phyloP scores from a whole-genome alignment of 495 filamentous ascomycete genomes.

The Penicillium verhagenii region DNA sequence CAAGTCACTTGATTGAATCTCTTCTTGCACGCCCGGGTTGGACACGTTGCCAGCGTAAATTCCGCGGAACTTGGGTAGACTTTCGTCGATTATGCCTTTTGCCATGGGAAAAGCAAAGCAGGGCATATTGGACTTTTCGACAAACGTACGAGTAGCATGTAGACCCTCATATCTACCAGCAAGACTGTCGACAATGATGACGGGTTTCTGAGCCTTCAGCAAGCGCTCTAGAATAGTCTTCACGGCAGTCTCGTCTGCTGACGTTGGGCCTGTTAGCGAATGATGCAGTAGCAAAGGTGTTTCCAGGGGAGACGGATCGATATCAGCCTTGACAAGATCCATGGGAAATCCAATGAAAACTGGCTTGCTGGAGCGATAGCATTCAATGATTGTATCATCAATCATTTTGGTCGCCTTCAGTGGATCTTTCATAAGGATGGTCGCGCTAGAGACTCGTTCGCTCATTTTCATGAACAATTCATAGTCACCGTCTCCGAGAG shows the following conservation, averaged over 20 bases:
- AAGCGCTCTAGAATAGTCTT: neutral
- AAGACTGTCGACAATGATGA: constrained; percentile 11
- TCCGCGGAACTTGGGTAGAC: constrained; percentile 4
- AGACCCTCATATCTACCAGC: constrained; percentile 1
- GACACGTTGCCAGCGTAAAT: constrained; percentile 1
- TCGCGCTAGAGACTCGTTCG: constrained; percentile 5
- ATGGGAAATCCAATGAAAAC: constrained; percentile 14
- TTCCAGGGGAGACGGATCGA: constrained; percentile 10
- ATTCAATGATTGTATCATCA: constrained; percentile 11
- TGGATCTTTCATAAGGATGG: constrained; percentile 2
- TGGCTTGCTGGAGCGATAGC: constrained; percentile 10
- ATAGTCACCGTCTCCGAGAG: constrained; percentile 38
- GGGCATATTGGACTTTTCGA: constrained; percentile 5
- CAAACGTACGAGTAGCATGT: constrained; percentile 4
- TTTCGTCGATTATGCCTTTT: constrained; percentile 14
- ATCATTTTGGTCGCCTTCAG: constrained; percentile 8
- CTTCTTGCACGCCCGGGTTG: constrained; percentile 1
- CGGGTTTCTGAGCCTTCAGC: constrained; percentile 1
- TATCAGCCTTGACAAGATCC: constrained; percentile 9
- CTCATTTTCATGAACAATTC: constrained; percentile 33
- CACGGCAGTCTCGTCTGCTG: constrained; percentile 3
- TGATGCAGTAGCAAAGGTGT: neutral
- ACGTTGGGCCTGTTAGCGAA: neutral
- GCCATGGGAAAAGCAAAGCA: constrained; percentile 11
- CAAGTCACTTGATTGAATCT: constrained; percentile 9